A percentile compares a stretch with the other conserved stretches of the same genome.
Conservation (phyloP, 768 basidiomycete species). For the Podaxis sp. region DNA sequence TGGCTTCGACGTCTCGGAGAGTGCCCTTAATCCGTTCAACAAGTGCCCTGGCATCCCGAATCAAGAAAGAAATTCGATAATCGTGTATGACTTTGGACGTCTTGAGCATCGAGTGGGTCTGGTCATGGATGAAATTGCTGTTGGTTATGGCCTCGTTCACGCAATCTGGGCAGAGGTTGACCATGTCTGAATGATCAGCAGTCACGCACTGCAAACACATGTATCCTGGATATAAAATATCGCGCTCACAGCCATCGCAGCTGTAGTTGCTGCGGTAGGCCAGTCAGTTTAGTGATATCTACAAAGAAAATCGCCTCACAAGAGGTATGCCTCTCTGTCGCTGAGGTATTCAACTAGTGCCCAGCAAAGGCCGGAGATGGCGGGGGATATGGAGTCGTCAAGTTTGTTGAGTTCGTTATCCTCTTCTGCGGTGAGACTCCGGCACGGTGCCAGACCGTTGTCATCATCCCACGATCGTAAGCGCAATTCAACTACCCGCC, state of each 20-base stretch:
- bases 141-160: conserved; percentile 27
- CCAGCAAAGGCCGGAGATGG: conserved; percentile 33
- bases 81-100: conserved; percentile 31
- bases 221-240: conserved; percentile 30
- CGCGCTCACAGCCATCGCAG: conserved; percentile 31
- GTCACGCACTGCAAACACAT: conserved; percentile 32
- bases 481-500: not conserved
- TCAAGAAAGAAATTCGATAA: conserved; percentile 25
- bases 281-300: not conserved
- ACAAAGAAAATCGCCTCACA: conserved; percentile 21
- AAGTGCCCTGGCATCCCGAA: conserved; percentile 24
- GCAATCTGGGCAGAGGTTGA: conserved; percentile 31
- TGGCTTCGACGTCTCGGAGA: conserved; percentile 23
- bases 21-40: conserved; percentile 25
- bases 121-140: conserved; percentile 29
- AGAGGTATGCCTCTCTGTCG: conserved; percentile 33
- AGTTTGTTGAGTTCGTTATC: not conserved
- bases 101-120: conserved; percentile 30
- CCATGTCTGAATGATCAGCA: conserved; percentile 31
- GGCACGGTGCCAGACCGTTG: not conserved
- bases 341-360: conserved; percentile 31
- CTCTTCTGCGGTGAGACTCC: not conserved
- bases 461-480: not conserved
- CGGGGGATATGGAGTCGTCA: conserved; percentile 18
- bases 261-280: conserved; percentile 23